These are phyloP conservation scores for Cetraspora pellucida DNA, from an alignment of 192 early-diverging fungal genomes.

Conservation along the genomic window DNA sequence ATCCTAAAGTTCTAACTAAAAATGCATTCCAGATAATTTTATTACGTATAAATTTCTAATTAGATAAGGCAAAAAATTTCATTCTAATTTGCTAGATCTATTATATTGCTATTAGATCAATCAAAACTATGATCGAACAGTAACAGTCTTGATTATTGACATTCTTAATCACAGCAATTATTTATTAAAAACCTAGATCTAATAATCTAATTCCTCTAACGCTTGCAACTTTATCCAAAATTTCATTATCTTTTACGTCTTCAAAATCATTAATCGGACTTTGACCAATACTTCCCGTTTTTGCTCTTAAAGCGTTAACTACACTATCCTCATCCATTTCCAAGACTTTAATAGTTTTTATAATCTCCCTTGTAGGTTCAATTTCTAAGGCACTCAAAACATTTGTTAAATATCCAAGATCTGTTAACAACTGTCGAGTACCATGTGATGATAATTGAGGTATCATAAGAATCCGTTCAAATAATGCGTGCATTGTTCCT, in stretches of 20 bases:
- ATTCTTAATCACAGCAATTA: too few species aligned
- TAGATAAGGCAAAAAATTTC: too few species aligned
- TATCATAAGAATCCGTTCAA: slow-evolving; percentile 33
- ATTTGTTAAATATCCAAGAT: slow-evolving; percentile 29
- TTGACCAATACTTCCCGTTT: not conserved
- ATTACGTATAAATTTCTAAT: too few species aligned
- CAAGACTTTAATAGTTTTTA: slow-evolving; percentile 7
- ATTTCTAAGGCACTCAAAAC: slow-evolving; percentile 23
- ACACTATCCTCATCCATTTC: slow-evolving; percentile 29
- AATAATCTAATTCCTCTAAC: slow-evolving; percentile 18
- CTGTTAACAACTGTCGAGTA: slow-evolving; percentile 20
- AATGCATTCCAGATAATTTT: too few species aligned
- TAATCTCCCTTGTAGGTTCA: not conserved
- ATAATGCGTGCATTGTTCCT: slow-evolving; percentile 55
- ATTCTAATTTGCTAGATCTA: too few species aligned
- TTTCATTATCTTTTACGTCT: slow-evolving; percentile 9
- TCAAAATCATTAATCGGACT: not conserved
- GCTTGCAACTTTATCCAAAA: slow-evolving; percentile 21
- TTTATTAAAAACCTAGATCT: slow-evolving; percentile 1
- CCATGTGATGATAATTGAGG: slow-evolving; percentile 31
- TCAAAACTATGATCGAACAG: too few species aligned
- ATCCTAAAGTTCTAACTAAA: too few species aligned
- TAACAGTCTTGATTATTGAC: too few species aligned
- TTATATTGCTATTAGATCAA: too few species aligned
- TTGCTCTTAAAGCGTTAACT: not conserved